Evolutionary conservation across 1,139 yeast genomes (phyloP).

Genomic region (Saccharomycopsis phalli): DNA sequence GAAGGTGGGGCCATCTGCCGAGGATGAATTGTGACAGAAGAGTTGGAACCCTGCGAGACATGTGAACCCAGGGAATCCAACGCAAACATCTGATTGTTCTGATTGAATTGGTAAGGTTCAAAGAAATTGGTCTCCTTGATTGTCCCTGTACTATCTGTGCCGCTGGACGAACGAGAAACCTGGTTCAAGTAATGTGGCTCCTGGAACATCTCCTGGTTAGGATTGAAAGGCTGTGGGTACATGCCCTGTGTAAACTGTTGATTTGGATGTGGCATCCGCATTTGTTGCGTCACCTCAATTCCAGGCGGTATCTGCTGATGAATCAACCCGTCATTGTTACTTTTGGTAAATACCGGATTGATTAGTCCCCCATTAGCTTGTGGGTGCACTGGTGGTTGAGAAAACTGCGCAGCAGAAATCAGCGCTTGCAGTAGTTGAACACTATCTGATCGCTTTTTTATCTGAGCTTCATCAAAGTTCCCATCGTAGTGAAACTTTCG

Average conservation of each 20-base stretch:
- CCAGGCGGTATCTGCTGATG: neutral
- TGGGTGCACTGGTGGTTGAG: neutral
- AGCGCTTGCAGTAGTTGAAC: neutral
- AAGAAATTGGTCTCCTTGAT: neutral
- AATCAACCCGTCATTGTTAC: no score
- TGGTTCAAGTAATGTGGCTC: neutral
- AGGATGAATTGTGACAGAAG: no score
- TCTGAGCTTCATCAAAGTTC: neutral
- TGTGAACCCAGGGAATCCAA: neutral
- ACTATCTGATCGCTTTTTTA: constrained; percentile 2
- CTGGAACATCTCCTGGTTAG: no score
- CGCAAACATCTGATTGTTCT: neutral
- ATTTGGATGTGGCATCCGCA: neutral
- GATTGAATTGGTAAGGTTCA: neutral
- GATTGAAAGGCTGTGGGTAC: constrained; percentile 3
- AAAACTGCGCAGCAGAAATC: constrained; percentile 1
- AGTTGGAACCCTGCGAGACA: neutral
- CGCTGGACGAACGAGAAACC: neutral
- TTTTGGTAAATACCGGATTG: neutral
- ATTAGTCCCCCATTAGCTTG: neutral
- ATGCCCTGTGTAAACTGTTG: neutral
- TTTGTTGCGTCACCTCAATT: neutral
- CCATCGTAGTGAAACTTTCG: constrained; percentile 3
- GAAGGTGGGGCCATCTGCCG: neutral
- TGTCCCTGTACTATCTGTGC: neutral